Evolutionary conservation across 345 rosid species (phyloP), one percentile per base, ranked within the genome.

Genomic region (Rhizophora apiculata): DNA sequence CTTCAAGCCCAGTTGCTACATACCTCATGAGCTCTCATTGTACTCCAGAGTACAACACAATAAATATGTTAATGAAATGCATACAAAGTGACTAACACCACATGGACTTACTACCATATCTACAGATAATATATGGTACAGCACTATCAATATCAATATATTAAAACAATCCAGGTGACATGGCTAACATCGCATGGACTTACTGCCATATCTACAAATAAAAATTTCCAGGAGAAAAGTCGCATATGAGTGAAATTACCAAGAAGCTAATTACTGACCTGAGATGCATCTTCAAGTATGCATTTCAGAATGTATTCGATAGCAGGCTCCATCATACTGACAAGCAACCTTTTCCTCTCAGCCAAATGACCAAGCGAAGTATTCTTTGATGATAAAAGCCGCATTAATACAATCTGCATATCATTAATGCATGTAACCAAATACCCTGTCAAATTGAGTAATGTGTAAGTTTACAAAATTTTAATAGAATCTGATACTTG

Each of bases 291-390:
- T 67, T 75, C 81, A 75, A 93, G 82, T 61, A 91, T 74, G 87
- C 83, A 77, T 74, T 83, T 87, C 85, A 89, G 73, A 64, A 85
- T 76, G 76, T 87, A 85, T 75, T 88, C 92, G 65, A 93, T 80
- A 43, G 92, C 72, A 68, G 98, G 97, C 73, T 91, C 98, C 80
- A 93, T 83, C 85, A 91, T 77, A 73, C 70, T 80, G 77, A 87
- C 79, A 71, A 86, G 85, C 79, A 82, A 67, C 73, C 77, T 86
- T 68, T 49, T 83, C 72, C 82, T 78, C 66, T 81, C 85, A 15
- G 70, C 51, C 72, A 75, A 75, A 80, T 72, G 67, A 63, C 88
- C 77, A 74, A 32, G 60, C 62, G 57, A 55, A 3, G 71, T 65
- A 69, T 81, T 88, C 73, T 82, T 82, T 49, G 62, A 60, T 70